Evolutionary conservation across 176 grass and related monocot species (phyloP).

Genomic region (Carex scoparia): DNA sequence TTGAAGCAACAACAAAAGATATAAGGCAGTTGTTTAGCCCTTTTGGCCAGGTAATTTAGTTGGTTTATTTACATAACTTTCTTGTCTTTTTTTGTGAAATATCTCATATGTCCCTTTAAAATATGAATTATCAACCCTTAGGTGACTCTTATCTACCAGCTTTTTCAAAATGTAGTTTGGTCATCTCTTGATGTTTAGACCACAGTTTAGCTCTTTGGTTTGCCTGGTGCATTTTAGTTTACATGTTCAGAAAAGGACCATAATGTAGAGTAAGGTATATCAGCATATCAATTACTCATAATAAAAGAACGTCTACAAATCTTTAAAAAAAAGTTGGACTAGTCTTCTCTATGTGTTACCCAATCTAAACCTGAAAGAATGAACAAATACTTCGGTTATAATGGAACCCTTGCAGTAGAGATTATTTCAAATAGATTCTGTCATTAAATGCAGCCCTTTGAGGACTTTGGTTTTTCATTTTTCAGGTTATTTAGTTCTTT

Average conservation of each 20-base stretch:
- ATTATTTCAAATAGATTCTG: neutral
- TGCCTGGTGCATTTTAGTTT: neutral
- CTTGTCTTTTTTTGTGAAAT: neutral
- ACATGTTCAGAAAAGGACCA: neutral
- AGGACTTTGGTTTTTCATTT: neutral
- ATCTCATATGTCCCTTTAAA: neutral
- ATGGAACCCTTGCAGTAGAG: neutral
- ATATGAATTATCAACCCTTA: neutral
- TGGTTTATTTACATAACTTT: neutral
- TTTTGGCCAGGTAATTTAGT: constrained; percentile 74
- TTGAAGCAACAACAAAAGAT: constrained; percentile 87
- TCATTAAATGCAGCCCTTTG: neutral
- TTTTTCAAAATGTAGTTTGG: neutral
- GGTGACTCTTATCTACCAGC: neutral
- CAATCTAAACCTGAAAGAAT: neutral
- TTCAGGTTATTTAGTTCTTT: neutral
- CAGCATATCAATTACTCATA: neutral
- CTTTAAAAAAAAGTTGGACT: neutral
- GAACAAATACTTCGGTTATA: neutral
- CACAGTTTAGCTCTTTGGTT: neutral
- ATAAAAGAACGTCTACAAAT: neutral
- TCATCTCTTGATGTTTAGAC: neutral
- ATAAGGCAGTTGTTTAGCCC: constrained; percentile 83
- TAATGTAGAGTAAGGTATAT: constrained; percentile 1
- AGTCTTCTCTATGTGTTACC: neutral